Evolutionary conservation across 169 alveolate species (phyloP), one percentile per base, ranked within the genome.

Genomic region (Plasmodium billcollinsi): DNA sequence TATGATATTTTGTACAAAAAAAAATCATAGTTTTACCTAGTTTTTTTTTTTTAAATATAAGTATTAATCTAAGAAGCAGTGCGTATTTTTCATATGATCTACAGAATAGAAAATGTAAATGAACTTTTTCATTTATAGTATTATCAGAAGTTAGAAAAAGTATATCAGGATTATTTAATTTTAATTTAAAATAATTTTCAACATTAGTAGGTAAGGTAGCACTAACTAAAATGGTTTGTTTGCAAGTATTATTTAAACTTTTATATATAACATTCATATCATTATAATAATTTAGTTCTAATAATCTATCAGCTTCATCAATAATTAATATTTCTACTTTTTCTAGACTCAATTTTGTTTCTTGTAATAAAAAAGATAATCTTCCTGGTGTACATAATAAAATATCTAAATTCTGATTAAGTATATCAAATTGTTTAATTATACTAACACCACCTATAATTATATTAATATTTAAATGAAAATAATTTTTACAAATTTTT

Each of bases 381-480:
- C 99, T 94, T 20, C 99, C 99, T 0, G 99, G 99, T 0, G 99
- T 97, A 14, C 99, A 98, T 49, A 97, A 96, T 18, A 97, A 96
- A 20, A 98, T 96, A 93, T 98, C 99, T 3, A 99, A 98, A 90
- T 97, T 97, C 67, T 93, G 93, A n/a, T 98, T 97, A 5, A 98
- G 76, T 18, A 97, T 92, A 88, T 98, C 99, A 88, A 98, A 97
- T 83, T 98, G 98, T 29, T 95, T 96, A 66, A 96, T 98, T 45
- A 97, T 93, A 1, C 97, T 97, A 80, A 97, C 96, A 29, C 99
- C 99, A 33, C 99, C 99, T 0, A 97, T 97, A 62, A 97, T 95
- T 45, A 97, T 91, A 24, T 97, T 97, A 89, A 93, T 94, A 54
- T 95, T 95, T 56, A 98, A 94, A 90, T 97, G 98, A 14, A 98